These are phyloP conservation scores for Obelidium mucronatum DNA, from an alignment of 192 early-diverging fungal species.

Conservation along the genomic window DNA sequence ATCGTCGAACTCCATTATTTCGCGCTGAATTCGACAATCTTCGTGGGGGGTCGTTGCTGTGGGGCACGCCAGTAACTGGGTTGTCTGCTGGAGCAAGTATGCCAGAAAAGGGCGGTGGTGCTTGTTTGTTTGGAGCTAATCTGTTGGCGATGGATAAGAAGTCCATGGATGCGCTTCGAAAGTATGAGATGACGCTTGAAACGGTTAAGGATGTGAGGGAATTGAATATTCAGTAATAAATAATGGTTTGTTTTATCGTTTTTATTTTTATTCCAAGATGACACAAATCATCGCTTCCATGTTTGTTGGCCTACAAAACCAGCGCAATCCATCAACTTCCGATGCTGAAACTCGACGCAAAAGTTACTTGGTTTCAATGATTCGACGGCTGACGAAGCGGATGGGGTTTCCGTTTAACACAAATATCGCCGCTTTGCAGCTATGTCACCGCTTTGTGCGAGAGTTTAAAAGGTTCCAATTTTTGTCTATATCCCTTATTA, in stretches of 20 bases:
- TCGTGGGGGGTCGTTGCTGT: background rate
- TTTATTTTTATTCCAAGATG: too few species aligned
- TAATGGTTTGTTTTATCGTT: too few species aligned
- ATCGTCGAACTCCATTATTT: background rate
- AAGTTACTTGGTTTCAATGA: background rate
- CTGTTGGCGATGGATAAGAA: too few species aligned
- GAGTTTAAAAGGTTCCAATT: background rate
- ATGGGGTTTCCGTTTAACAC: conserved; percentile 25
- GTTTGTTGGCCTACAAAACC: background rate
- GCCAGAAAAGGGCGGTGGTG: background rate
- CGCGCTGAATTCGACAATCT: background rate
- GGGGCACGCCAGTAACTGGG: background rate
- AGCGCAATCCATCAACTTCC: background rate
- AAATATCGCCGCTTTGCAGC: background rate
- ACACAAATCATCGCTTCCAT: too few species aligned
- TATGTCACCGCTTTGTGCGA: conserved; percentile 9
- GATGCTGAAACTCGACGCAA: background rate
- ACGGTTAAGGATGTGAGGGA: too few species aligned
- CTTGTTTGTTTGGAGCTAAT: too few species aligned
- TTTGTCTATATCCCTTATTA: background rate
- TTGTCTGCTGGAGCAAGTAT: background rate
- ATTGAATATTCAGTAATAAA: too few species aligned
- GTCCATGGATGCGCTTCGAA: too few species aligned
- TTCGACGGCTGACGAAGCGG: background rate
- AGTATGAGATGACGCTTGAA: too few species aligned